Base-by-base conservation (phyloP, 805 yeast genomes). In the Zygoascus ofunaensis region DNA sequence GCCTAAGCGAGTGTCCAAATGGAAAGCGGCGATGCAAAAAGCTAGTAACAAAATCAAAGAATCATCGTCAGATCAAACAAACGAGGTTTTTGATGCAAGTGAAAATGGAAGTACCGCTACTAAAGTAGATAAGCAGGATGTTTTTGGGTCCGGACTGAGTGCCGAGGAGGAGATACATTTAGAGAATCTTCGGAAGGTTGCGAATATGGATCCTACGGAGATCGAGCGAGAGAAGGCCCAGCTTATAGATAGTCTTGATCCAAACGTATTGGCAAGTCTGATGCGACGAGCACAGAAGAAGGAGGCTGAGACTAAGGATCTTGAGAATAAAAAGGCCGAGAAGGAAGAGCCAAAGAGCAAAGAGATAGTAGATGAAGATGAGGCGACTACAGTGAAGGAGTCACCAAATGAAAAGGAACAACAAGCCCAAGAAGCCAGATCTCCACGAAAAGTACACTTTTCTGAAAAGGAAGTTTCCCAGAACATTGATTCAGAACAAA, bases 141-240 rank as follows among this genome's bases (percentile, higher is more conserved):
- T 49, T 14, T 48, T 73, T 39, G 64, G 80, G 0, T 94, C 84
- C 53, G 76, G 82, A 0, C 21, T 37, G 3, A 17, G 30, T 3
- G 32, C 21, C 5, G 32, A 23, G 21, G 89, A 82, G 51, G 72
- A 76, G 56, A 85, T 87, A 19, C 90, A 86, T 58, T 59, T 73
- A 45, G 95, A 87, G 56, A 89, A 87, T 60, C 60, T 83, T 49
- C 74, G 77, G 33, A 68, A 71, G 34, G 59, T 89, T 44, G 65
- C 76, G 32, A 59, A 63, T 12, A 80, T 87, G 89, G 66, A 80
- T 2, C 71, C 69, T 1, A 80, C 74, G 15, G 87, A 87, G 55
- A 72, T 85, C 30, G 66, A 71, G 28, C 62, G 67, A 38, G 90
- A 85, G 51, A 71, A 76, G 50, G 73, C 75, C 49, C 94, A 86